Evolutionary conservation across 108 stramenopile species (phyloP).

Genomic region (Nannochloropsis oceanica): DNA sequence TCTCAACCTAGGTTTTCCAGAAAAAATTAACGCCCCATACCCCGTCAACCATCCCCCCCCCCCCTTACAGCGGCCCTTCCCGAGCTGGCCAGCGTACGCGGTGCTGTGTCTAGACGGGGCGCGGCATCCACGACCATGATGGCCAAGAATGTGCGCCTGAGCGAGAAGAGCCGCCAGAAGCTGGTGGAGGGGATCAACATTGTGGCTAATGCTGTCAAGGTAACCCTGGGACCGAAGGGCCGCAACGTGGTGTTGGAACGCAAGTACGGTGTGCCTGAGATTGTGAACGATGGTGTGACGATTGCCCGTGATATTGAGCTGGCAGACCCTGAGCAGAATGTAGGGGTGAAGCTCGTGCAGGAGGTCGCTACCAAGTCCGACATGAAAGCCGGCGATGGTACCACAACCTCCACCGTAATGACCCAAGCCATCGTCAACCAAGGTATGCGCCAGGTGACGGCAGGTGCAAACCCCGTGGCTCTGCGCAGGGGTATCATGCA

Average conservation of each 20-base stretch:
- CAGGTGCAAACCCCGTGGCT: constrained; percentile 82
- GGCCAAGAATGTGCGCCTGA: constrained; percentile 50
- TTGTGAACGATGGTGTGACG: constrained; percentile 92
- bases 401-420: constrained; percentile 88
- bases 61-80: background rate
- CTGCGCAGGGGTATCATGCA: constrained; percentile 70
- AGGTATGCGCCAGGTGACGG: constrained; percentile 74
- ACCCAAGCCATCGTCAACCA: constrained; percentile 89
- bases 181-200: constrained; percentile 79
- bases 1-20: background rate
- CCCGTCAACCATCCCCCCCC: background rate
- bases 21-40: background rate
- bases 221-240: constrained; percentile 90
- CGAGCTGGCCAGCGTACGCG: background rate
- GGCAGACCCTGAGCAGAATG: constrained; percentile 72
- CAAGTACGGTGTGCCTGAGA: constrained; percentile 85
- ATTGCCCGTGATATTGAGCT: constrained; percentile 69
- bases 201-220: constrained; percentile 90
- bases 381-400: constrained; percentile 88
- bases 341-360: constrained; percentile 75
- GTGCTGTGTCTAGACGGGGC: background rate
- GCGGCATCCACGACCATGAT: background rate
- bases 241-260: constrained; percentile 90
- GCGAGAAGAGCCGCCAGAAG: constrained; percentile 66
- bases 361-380: constrained; percentile 90